Evolutionary conservation across 345 rosid species (phyloP).

Genomic region (Viola odorata): DNA sequence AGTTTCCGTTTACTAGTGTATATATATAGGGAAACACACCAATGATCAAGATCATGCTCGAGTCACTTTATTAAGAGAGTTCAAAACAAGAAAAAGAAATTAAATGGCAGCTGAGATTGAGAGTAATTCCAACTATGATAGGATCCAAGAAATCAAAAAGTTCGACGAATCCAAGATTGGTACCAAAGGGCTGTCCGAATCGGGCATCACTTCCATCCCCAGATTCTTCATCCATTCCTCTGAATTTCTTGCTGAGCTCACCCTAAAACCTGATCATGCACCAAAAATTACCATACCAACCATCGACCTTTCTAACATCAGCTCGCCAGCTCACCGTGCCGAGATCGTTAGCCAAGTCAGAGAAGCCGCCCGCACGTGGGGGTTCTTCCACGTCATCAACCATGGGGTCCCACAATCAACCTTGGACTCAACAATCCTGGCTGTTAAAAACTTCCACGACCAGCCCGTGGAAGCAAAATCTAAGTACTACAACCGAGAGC

Average conservation of each 20-base stretch:
- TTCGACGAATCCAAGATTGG: conserved; percentile 30
- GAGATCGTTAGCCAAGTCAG: conserved; percentile 6
- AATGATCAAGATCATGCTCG: too few relatives aligned
- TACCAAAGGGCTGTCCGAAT: conserved; percentile 26
- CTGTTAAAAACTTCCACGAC: conserved; percentile 30
- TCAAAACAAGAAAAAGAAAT: too few relatives aligned
- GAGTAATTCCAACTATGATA: not conserved
- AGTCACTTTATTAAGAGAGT: too few relatives aligned
- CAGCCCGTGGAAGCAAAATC: conserved; percentile 25
- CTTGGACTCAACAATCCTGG: conserved; percentile 16
- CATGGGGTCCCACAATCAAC: conserved; percentile 18
- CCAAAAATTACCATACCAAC: conserved; percentile 10
- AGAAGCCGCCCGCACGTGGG: conserved; percentile 26
- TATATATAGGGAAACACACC: too few relatives aligned
- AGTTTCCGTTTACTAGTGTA: too few relatives aligned
- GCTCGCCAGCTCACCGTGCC: conserved; percentile 3
- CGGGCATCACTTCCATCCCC: conserved; percentile 26
- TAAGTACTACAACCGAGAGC: conserved; percentile 25
- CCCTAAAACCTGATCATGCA: conserved; percentile 5
- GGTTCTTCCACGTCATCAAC: conserved; percentile 36
- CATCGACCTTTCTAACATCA: conserved; percentile 16
- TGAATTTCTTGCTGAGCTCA: conserved; percentile 14
- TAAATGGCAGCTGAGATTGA: too few relatives aligned
- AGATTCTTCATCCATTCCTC: conserved; percentile 23
- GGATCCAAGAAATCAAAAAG: conserved; percentile 16